These are phyloP conservation scores for Macrophomina phaseolina DNA, from an alignment of 2,329 filamentous ascomycete species.

Conservation along the genomic window DNA sequence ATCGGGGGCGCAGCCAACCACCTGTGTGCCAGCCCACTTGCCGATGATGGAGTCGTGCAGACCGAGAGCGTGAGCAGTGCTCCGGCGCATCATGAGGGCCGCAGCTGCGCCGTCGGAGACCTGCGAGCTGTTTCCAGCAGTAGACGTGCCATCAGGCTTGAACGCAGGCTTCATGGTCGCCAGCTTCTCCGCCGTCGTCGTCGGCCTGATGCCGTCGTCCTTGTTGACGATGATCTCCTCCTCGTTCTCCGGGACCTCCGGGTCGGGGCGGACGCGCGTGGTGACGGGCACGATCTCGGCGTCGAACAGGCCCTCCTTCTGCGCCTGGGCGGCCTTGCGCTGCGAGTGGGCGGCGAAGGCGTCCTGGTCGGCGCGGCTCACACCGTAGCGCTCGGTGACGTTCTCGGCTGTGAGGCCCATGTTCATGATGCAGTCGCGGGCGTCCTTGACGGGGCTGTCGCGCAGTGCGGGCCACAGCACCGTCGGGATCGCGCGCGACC, in stretches of 20 bases:
- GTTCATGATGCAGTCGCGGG: constrained; percentile 86
- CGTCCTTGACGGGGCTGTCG: constrained; percentile 64
- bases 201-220: constrained; percentile 83
- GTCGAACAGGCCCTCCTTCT: constrained; percentile 72
- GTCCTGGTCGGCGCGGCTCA: constrained; percentile 79
- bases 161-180: constrained; percentile 86
- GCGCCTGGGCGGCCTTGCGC: constrained; percentile 72
- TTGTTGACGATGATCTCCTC: constrained; percentile 70
- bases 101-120: constrained; percentile 89
- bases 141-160: constrained; percentile 73
- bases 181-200: constrained; percentile 71
- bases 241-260: constrained; percentile 56
- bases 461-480: constrained; percentile 77
- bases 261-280: constrained; percentile 70
- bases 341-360: constrained; percentile 79
- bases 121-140: constrained; percentile 85
- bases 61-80: constrained; percentile 75
- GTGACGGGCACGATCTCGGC: constrained; percentile 80
- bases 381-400: constrained; percentile 76
- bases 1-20: constrained; percentile 80
- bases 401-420: constrained; percentile 94
- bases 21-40: constrained; percentile 78
- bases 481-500: constrained; percentile 74
- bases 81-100: constrained; percentile 82
- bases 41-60: constrained; percentile 73